Percentiles rank a stretch among this genome's conserved stretches.
Evolutionary conservation across 2,329 filamentous ascomycete genomes (phyloP).

Genomic region (Clonostachys rosea): DNA sequence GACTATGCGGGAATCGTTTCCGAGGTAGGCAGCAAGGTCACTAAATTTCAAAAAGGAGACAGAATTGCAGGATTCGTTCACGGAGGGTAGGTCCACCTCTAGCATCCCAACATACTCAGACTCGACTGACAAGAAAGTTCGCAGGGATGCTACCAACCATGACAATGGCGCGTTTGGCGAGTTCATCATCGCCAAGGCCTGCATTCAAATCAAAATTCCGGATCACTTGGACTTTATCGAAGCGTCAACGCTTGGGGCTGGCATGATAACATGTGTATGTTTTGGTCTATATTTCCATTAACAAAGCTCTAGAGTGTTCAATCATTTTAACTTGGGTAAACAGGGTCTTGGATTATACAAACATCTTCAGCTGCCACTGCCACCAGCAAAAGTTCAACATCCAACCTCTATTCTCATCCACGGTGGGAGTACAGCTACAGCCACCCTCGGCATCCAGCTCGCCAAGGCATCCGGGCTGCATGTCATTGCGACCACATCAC

Average conservation of each 20-base stretch:
- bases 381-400: conserved; percentile 24
- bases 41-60: conserved; percentile 41
- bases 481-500: conserved; percentile 35
- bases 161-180: conserved; percentile 38
- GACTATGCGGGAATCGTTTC: conserved; percentile 43
- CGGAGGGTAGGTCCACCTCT: conserved; percentile 17
- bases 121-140: background rate
- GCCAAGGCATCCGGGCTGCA: conserved; percentile 26
- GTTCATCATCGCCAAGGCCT: conserved; percentile 28
- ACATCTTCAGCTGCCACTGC: conserved; percentile 37
- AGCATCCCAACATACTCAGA: background rate
- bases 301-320: background rate
- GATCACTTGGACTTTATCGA: conserved; percentile 37
- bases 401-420: conserved; percentile 32
- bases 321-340: background rate
- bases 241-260: conserved; percentile 34
- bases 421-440: conserved; percentile 46
- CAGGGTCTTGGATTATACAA: conserved; percentile 46
- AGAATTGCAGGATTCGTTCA: conserved; percentile 34
- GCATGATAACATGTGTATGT: conserved; percentile 28
- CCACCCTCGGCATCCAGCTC: conserved; percentile 38
- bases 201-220: conserved; percentile 38
- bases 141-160: conserved; percentile 10
- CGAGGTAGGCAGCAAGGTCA: conserved; percentile 35
- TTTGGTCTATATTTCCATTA: background rate